Conservation (phyloP, 2,329 filamentous ascomycete species). For the Fusarium liriodendri region DNA sequence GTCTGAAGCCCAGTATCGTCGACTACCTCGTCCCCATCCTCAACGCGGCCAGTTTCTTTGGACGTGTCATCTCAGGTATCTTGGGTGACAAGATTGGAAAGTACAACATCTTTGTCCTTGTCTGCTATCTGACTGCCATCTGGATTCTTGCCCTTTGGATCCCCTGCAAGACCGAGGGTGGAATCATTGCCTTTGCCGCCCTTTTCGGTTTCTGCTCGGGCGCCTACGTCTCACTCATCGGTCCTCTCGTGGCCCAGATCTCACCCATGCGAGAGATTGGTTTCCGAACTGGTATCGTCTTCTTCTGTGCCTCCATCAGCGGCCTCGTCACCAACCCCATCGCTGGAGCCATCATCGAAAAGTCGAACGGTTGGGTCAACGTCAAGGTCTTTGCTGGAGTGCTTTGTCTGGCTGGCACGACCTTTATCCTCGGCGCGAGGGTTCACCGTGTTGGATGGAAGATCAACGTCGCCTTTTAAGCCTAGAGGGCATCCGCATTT, state of each 20-base stretch:
- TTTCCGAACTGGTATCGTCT: slow-evolving; percentile 52
- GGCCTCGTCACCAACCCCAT: slow-evolving; percentile 69
- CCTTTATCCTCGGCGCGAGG: slow-evolving; percentile 13
- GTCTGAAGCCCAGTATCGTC: slow-evolving; percentile 43
- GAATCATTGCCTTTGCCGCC: slow-evolving; percentile 53
- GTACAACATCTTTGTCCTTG: slow-evolving; percentile 58
- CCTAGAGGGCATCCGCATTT: neutral
- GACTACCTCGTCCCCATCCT: slow-evolving; percentile 53
- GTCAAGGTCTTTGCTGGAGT: slow-evolving; percentile 51
- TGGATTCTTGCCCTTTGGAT: slow-evolving; percentile 58
- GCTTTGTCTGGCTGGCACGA: slow-evolving; percentile 31
- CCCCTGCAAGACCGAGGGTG: slow-evolving; percentile 44
- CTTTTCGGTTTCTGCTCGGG: slow-evolving; percentile 57
- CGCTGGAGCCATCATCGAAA: slow-evolving; percentile 57
- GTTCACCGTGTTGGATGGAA: slow-evolving; percentile 33
- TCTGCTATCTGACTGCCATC: slow-evolving; percentile 55
- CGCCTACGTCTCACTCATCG: slow-evolving; percentile 53
- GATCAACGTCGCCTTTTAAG: slow-evolving; percentile 10
- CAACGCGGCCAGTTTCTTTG: slow-evolving; percentile 53
- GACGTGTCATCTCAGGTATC: slow-evolving; percentile 48
- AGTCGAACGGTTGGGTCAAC: slow-evolving; percentile 45
- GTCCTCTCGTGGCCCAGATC: slow-evolving; percentile 55
- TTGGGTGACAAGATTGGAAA: slow-evolving; percentile 51
- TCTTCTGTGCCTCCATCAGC: slow-evolving; percentile 65
- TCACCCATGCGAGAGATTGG: slow-evolving; percentile 42